These are phyloP conservation scores for Fusarium phyllophilum DNA, from an alignment of 2,329 filamentous ascomycete species.

Conservation along the genomic window DNA sequence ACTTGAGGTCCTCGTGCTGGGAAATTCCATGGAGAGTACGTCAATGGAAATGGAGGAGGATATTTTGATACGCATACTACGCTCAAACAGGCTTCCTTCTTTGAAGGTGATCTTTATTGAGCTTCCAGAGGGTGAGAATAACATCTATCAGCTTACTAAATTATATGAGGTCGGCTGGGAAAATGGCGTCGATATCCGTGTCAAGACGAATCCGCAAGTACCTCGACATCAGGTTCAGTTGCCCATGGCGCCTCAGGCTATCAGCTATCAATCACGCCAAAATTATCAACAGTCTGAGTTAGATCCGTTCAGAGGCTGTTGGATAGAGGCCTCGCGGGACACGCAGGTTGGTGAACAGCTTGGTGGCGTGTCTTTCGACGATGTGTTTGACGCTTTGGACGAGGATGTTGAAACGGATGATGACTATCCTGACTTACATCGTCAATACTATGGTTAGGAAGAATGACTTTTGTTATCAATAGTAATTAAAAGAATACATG, in stretches of 20 bases:
- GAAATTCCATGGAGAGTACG: accelerated
- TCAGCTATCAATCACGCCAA: neutral
- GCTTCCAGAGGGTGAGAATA: neutral
- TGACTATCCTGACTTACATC: neutral
- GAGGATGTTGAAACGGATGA: neutral
- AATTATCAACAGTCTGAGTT: neutral
- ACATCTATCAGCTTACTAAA: neutral
- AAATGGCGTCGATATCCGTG: neutral
- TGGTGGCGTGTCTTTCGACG: neutral
- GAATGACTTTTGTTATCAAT: neutral
- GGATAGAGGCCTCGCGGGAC: neutral
- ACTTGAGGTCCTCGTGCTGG: neutral
- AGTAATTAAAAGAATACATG: neutral
- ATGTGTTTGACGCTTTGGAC: neutral
- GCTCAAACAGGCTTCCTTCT: neutral
- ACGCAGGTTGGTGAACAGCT: neutral
- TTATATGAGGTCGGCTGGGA: neutral
- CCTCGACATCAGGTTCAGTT: neutral
- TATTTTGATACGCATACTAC: neutral
- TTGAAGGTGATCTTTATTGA: neutral
- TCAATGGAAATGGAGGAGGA: neutral
- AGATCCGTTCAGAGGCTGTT: neutral
- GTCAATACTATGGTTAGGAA: neutral
- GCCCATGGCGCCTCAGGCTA: neutral
- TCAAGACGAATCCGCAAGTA: neutral